Evolutionary conservation across 176 grass and related monocot genomes (phyloP).

Genomic region (Bolboschoenus planiculmis): DNA sequence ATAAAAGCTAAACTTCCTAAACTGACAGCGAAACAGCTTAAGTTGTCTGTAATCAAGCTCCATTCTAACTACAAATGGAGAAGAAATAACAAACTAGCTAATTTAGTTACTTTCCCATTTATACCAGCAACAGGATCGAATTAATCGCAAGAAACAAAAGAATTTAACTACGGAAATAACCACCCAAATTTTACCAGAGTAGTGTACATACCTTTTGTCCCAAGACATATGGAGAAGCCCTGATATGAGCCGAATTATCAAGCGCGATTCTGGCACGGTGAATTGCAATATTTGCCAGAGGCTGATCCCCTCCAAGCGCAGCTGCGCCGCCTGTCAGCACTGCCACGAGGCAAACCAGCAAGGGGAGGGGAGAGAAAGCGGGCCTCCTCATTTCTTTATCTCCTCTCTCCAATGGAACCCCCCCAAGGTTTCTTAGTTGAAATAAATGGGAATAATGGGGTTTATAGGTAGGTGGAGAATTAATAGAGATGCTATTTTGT

Average conservation of each 20-base stretch:
- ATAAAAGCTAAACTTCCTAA: not conserved
- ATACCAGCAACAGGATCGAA: not conserved
- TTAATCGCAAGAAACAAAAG: not conserved
- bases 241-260: slow-evolving; percentile 33
- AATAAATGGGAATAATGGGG: slow-evolving; percentile 2
- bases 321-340: not conserved
- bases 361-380: not conserved
- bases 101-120: not conserved
- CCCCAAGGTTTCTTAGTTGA: not conserved
- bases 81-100: slow-evolving; percentile 6
- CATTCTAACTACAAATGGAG: not conserved
- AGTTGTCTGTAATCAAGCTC: not conserved
- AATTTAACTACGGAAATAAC: not conserved
- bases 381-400: not conserved
- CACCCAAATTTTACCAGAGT: not conserved
- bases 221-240: slow-evolving; percentile 42
- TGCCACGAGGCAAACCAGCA: not conserved
- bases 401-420: not conserved
- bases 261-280: slow-evolving; percentile 38
- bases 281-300: slow-evolving; percentile 70
- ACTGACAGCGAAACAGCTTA: not conserved
- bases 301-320: slow-evolving; percentile 41
- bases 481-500: not conserved
- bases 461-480: not conserved
- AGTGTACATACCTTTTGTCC: slow-evolving; percentile 42